Evolutionary conservation across 129 eudicot species (phyloP).

Genomic region (Silybum marianum): DNA sequence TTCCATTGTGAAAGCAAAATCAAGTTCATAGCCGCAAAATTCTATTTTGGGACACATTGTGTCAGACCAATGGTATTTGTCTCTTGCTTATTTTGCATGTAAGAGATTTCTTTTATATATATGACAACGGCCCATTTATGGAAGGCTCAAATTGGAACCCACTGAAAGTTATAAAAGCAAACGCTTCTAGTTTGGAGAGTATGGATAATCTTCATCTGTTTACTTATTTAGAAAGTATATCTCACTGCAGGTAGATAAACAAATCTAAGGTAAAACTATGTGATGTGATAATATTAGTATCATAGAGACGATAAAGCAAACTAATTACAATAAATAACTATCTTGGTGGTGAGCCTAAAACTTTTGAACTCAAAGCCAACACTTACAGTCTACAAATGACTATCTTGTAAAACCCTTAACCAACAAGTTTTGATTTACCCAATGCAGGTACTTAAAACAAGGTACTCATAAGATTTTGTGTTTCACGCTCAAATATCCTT

Average conservation of each 20-base stretch:
- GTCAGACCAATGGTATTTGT: neutral
- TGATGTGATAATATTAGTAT: constrained; percentile 10
- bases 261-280: constrained; percentile 5
- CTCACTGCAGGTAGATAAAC: neutral
- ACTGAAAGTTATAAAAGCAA: neutral
- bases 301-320: constrained; percentile 11
- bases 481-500: constrained; percentile 8
- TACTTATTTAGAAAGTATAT: neutral
- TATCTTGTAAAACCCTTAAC: constrained; percentile 16
- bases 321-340: neutral
- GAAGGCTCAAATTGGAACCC: neutral
- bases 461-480: constrained; percentile 1
- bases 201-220: constrained; percentile 8
- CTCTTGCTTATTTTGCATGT: neutral
- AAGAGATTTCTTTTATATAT: neutral
- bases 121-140: neutral
- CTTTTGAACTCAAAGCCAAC: neutral
- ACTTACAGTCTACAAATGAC: neutral
- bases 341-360: neutral
- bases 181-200: neutral
- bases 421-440: neutral
- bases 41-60: neutral
- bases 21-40: neutral
- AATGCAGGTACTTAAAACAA: neutral
- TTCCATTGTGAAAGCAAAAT: neutral